These are phyloP conservation scores for Rubia yunnanensis DNA, from an alignment of 257 asterid species.

Conservation along the genomic window DNA sequence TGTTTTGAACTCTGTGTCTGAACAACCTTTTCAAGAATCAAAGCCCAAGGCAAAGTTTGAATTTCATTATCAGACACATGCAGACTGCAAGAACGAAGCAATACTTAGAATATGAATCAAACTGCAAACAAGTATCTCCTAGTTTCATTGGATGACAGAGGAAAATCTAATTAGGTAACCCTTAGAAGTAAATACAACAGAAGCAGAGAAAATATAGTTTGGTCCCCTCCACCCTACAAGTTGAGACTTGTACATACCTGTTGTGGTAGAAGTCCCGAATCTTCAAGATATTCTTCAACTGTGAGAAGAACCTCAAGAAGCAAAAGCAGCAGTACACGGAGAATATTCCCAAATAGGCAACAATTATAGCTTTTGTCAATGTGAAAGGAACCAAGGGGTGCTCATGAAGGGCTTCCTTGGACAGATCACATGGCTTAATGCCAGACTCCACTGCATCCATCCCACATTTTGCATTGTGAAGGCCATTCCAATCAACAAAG, in stretches of 20 bases:
- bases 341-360: slow-evolving; percentile 84
- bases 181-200: neutral
- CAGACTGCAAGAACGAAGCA: slow-evolving; percentile 50
- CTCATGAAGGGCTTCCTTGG: slow-evolving; percentile 81
- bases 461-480: slow-evolving; percentile 92
- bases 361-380: slow-evolving; percentile 57
- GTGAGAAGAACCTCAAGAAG: slow-evolving; percentile 79
- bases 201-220: neutral
- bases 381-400: slow-evolving; percentile 87
- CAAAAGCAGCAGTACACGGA: slow-evolving; percentile 72
- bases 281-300: slow-evolving; percentile 75
- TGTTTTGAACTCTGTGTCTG: slow-evolving; percentile 57
- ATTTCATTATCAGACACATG: slow-evolving; percentile 77
- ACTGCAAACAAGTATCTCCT: neutral
- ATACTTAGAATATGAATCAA: neutral
- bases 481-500: slow-evolving; percentile 93
- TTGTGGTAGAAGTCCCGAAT: slow-evolving; percentile 68
- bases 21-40: slow-evolving; percentile 73
- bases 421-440: slow-evolving; percentile 78
- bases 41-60: slow-evolving; percentile 91
- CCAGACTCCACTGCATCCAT: slow-evolving; percentile 99
- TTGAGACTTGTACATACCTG: slow-evolving; percentile 42
- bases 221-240: too few relatives aligned
- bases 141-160: neutral
- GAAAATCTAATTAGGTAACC: neutral